These are phyloP conservation scores for Suhomyces wounanorum DNA, from an alignment of 1,139 yeast genomes.

Conservation along the genomic window DNA sequence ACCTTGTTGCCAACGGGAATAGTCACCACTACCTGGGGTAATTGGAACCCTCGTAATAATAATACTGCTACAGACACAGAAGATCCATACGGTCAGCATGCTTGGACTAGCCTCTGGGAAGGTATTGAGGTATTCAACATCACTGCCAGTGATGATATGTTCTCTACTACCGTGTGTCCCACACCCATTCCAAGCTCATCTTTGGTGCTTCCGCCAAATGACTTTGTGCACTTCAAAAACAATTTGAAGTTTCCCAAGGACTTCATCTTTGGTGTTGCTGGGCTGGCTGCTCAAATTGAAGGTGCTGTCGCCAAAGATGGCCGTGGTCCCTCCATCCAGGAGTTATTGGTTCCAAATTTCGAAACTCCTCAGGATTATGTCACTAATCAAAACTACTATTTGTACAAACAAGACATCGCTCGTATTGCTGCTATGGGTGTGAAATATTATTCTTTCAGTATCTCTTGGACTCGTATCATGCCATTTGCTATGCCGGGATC, in stretches of 20 bases:
- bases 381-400: slow-evolving; percentile 34
- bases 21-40: slow-evolving; percentile 11
- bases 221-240: slow-evolving; percentile 20
- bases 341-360: slow-evolving; percentile 16
- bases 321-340: slow-evolving; percentile 35
- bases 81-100: slow-evolving; percentile 26
- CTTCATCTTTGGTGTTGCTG: slow-evolving; percentile 28
- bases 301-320: slow-evolving; percentile 39
- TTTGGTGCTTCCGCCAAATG: slow-evolving; percentile 24
- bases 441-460: slow-evolving; percentile 32
- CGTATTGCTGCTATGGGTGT: slow-evolving; percentile 37
- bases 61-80: slow-evolving; percentile 21
- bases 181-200: slow-evolving; percentile 23
- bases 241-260: slow-evolving; percentile 22
- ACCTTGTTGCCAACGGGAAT: slow-evolving; percentile 6
- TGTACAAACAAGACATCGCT: slow-evolving; percentile 35
- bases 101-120: slow-evolving; percentile 25
- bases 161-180: slow-evolving; percentile 24
- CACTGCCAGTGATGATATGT: slow-evolving; percentile 18
- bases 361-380: slow-evolving; percentile 23
- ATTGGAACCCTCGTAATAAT: slow-evolving; percentile 20
- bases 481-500: slow-evolving; percentile 32
- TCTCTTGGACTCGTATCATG: slow-evolving; percentile 38
- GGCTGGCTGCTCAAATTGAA: slow-evolving; percentile 36
- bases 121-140: slow-evolving; percentile 18